Base-by-base conservation (phyloP, 345 rosid genomes). In the Aurinia saxatilis region DNA sequence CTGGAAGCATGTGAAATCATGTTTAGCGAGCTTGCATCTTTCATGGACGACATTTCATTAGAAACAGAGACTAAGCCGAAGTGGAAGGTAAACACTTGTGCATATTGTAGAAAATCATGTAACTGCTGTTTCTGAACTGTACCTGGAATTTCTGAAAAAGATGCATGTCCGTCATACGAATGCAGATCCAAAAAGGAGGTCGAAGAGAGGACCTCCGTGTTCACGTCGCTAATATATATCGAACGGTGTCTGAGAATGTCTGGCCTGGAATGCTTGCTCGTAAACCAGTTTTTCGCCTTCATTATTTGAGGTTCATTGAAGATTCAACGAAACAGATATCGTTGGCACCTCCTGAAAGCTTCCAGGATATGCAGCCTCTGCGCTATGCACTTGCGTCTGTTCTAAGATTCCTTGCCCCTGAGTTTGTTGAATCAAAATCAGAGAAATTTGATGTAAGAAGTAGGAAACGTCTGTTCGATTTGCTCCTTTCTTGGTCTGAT, bases 261-360 rank as follows among this genome's bases (percentile, higher is more conserved):
- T 93, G 99, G 99, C 99, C 97, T 63, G 92, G 97, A 60, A 78
- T 83, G 90, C 77, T 93, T 75, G 78, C 76, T 58, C 88, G 89
- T 60, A 90, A 90, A 67, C 90, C 87, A 12, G 87, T 82, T 68
- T 81, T 90, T 67, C 92, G 91, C 72, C 92, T 80, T 63, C 96
- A 90, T 78, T 90, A 87, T 83, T 77, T 90, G 75, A 83, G 82
- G 75, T 90, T 93, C 71, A 93, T 87, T 71, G 97, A 93, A 19
- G 99, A 93, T 41, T 77, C 92, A 50, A 80, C 78, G 25, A 90
- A 75, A 74, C 91, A 90, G 64, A 80, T 87, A 50, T 57, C 62
- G 36, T 39, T 52, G 70, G 77, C 87, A 56, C 72, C 90, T 57
- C 53, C 80, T 52, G 99, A 93, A 78, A 84, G 77, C 80, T 86